phyloP scores from a whole-genome alignment of 2,329 filamentous ascomycete genomes.

The Xylaria sp. region DNA sequence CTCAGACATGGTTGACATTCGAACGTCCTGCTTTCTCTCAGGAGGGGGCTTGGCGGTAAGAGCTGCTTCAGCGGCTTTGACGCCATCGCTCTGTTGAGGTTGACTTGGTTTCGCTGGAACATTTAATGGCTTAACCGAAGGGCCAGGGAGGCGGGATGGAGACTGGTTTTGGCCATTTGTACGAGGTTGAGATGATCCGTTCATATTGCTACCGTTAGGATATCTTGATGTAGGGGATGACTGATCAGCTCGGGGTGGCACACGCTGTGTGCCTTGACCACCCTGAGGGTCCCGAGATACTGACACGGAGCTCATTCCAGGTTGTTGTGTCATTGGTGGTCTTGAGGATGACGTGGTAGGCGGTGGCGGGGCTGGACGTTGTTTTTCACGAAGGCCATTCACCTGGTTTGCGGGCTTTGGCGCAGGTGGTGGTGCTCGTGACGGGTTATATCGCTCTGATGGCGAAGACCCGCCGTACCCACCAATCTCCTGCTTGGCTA shows the following conservation, averaged over 20 bases:
- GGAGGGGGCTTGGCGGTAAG: conserved; percentile 83
- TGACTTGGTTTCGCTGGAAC: conserved; percentile 73
- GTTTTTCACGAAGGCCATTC: conserved; percentile 67
- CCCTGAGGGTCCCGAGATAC: conserved; percentile 54
- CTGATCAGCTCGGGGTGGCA: conserved; percentile 59
- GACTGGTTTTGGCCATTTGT: conserved; percentile 59
- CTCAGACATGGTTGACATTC: conserved; percentile 99
- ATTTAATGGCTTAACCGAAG: conserved; percentile 81
- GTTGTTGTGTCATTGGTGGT: conserved; percentile 61
- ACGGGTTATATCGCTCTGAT: conserved; percentile 81
- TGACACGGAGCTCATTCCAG: conserved; percentile 57
- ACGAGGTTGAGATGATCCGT: conserved; percentile 60
- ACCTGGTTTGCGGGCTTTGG: conserved; percentile 69
- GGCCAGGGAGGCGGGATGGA: conserved; percentile 65
- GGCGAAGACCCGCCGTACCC: conserved; percentile 61
- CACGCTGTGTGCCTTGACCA: conserved; percentile 54
- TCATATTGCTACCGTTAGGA: conserved; percentile 65
- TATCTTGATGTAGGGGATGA: conserved; percentile 65
- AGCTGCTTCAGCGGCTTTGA: conserved; percentile 90
- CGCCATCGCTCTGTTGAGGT: conserved; percentile 68
- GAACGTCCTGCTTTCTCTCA: conserved; percentile 88
- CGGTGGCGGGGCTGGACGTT: conserved; percentile 83
- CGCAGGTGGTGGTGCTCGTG: conserved; percentile 83
- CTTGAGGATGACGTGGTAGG: conserved; percentile 58
- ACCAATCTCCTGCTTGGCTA: conserved; percentile 90